phyloP scores from a whole-genome alignment of 2,329 filamentous ascomycete species.

The Bimuria novae-zelandiae region DNA sequence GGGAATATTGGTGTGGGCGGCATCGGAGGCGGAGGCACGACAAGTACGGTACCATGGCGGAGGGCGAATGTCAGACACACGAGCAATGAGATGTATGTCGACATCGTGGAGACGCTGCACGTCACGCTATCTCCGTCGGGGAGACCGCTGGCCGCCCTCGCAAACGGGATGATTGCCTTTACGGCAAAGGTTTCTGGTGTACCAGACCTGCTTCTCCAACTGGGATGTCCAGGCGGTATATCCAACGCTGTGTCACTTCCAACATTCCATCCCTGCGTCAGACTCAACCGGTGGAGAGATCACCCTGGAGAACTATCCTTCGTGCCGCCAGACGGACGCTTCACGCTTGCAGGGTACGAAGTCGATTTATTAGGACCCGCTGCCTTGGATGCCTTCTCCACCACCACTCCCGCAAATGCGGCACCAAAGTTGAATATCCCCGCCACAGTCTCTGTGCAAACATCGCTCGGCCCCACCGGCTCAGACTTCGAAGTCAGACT shows the following conservation, averaged over 20 bases:
- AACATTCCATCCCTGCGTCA: conserved; percentile 94
- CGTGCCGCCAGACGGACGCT: conserved; percentile 90
- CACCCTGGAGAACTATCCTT: conserved; percentile 92
- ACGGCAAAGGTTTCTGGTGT: conserved; percentile 94
- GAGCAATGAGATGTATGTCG: conserved; percentile 95
- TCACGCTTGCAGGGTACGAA: conserved; percentile 92
- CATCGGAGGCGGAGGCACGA: conserved; percentile 13
- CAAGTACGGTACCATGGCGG: conserved; percentile 78
- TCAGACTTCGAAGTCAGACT: conserved; percentile 89
- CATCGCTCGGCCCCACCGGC: conserved; percentile 73
- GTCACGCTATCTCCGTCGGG: conserved; percentile 92
- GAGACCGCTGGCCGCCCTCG: conserved; percentile 81
- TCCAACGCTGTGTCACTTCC: conserved; percentile 79
- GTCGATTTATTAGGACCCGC: conserved; percentile 82
- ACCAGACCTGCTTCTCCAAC: conserved; percentile 81
- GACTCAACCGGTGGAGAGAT: conserved; percentile 87
- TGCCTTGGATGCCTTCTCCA: conserved; percentile 45
- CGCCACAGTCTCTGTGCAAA: conserved; percentile 79
- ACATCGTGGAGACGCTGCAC: conserved; percentile 86
- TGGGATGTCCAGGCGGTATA: conserved; percentile 75
- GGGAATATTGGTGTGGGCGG: neutral
- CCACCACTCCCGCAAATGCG: conserved; percentile 25
- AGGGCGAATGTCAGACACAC: conserved; percentile 91
- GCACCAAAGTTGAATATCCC: conserved; percentile 73
- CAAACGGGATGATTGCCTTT: conserved; percentile 91